Conservation (phyloP, 1,284 basidiomycete genomes). For the Ganoderma lucidum region DNA sequence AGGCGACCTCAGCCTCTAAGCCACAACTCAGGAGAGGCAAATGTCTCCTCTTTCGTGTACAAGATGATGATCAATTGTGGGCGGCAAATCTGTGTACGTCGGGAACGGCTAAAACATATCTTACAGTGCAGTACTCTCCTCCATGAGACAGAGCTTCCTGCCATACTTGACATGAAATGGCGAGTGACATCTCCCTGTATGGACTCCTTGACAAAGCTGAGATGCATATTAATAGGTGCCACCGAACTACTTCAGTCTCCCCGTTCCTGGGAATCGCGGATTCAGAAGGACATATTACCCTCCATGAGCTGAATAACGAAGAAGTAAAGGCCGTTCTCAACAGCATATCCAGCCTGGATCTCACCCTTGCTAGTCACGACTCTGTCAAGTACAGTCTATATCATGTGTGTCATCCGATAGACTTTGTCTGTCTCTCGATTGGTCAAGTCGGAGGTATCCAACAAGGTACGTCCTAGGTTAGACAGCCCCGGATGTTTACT, state of each 20-base stretch:
- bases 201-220: neutral
- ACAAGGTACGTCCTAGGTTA: conserved; percentile 30
- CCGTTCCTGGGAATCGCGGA: conserved; percentile 79
- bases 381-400: conserved; percentile 59
- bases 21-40: conserved; percentile 62
- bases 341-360: neutral
- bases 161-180: conserved; percentile 96
- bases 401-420: conserved; percentile 63
- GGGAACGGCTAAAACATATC: neutral
- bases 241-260: conserved; percentile 49
- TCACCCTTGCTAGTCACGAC: conserved; percentile 46
- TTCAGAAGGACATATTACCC: conserved; percentile 80
- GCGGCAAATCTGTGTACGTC: neutral
- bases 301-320: conserved; percentile 63
- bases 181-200: conserved; percentile 40
- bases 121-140: conserved; percentile 59
- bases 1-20: conserved; percentile 16
- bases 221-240: conserved; percentile 55
- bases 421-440: conserved; percentile 89
- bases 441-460: conserved; percentile 71
- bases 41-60: conserved; percentile 73
- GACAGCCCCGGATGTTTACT: neutral
- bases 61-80: conserved; percentile 34
- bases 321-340: conserved; percentile 49
- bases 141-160: conserved; percentile 79